Evolutionary conservation across 768 basidiomycete species (phyloP), one percentile per base, ranked within the genome.

Genomic region (Phanerochaete carnosa): DNA sequence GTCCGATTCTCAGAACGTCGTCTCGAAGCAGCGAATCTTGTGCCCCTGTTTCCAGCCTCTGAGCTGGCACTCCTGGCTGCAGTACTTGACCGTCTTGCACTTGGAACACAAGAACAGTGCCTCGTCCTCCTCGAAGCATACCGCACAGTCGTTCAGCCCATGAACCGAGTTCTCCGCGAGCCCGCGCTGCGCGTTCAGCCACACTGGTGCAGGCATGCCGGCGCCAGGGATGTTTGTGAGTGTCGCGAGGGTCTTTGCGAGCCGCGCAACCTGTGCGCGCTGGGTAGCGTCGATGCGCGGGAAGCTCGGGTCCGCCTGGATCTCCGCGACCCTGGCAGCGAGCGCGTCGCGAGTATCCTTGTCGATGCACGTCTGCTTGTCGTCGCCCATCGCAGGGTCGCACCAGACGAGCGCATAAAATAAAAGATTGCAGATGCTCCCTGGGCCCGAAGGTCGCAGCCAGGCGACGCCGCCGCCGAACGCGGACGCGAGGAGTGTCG

Each of bases 1-100:
- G 7, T 35, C 33, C 13, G 7, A 6, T 6, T 13, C 25, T 46
- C 45, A 57, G 29, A 46, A 57, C 19, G 39, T 45, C n/a, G 56
- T 57, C 56, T 26, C 22, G 43, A 22, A 57, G 56, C 56, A 57
- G n/a, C 19, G 25, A 13, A 57, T n/a, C 45, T 57, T 57, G 43
- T 57, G 56, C 3, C 45, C 43, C 2, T 15, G 26, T 9, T 46
- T 57, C 56, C 56, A 57, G 3, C 15, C 45, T 5, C n/a, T 30
- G 13, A n/a, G 25, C 46, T 57, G 56, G 26, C 56, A 57, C 15
- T 57, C 46, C 32, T 29, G 11, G 2, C 12, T 7, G 30, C 56
- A 57, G 28, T 57, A 57, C 43, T 49, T 57, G 45, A 57, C 43
- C 28, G 56, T 57, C 56, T 57, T 57, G 56, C 56, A 57, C 35